These are phyloP conservation scores for Paradendryphiella salina DNA, from an alignment of 2,329 filamentous ascomycete genomes.

Conservation along the genomic window DNA sequence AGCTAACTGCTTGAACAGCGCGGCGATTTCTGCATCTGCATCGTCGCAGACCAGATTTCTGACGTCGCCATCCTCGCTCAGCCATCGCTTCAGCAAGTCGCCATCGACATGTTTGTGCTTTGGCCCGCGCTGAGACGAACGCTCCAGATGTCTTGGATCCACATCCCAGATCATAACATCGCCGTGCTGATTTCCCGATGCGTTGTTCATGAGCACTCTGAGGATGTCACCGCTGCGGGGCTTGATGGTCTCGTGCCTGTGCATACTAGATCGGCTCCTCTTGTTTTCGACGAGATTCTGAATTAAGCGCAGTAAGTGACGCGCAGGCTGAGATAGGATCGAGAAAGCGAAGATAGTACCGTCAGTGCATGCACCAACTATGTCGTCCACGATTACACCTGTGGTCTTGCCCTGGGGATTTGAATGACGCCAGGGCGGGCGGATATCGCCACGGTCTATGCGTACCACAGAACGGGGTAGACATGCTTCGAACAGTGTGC, in stretches of 20 bases:
- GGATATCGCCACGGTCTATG: constrained; percentile 56
- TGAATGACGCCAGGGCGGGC: constrained; percentile 43
- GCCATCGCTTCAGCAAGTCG: constrained; percentile 44
- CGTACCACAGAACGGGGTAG: constrained; percentile 50
- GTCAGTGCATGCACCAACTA: constrained; percentile 56
- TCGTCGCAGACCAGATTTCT: constrained; percentile 12
- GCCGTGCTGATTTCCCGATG: constrained; percentile 25
- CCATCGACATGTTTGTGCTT: constrained; percentile 49
- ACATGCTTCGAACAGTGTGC: constrained; percentile 49
- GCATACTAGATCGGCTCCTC: constrained; percentile 15
- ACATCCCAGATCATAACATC: constrained; percentile 27
- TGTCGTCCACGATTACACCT: constrained; percentile 52
- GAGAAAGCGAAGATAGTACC: constrained; percentile 62
- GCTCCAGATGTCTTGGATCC: constrained; percentile 30
- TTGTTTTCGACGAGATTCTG: constrained; percentile 61
- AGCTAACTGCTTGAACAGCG: constrained; percentile 33
- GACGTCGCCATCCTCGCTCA: constrained; percentile 32
- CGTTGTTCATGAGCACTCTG: constrained; percentile 29
- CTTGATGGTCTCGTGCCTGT: constrained; percentile 18
- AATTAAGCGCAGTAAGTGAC: constrained; percentile 71
- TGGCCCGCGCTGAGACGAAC: constrained; percentile 14
- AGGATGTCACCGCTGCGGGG: constrained; percentile 25
- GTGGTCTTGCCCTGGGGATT: constrained; percentile 11
- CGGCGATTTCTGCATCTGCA: constrained; percentile 26
- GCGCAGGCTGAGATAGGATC: constrained; percentile 64